Base-by-base conservation (phyloP, 148 eudicot genomes). In the Hydrangea macrophylla region DNA sequence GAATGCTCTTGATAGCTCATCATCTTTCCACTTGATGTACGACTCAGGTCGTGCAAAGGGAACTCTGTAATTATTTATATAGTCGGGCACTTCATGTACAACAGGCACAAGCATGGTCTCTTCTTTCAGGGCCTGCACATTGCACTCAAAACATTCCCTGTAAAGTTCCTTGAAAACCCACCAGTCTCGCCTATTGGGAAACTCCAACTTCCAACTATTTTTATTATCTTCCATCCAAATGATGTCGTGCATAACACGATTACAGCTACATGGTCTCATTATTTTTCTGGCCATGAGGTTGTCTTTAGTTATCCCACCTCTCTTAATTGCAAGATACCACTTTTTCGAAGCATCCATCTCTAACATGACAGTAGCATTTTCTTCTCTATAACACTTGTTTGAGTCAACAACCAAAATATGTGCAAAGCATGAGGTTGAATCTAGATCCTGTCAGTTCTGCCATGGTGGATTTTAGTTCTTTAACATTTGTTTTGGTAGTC, bases 171-270 rank as follows among this genome's bases (percentile, higher is more conserved):
- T 94, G 55, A 94, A 94, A 51, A 88, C 65, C 39, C 72, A 27
- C 98, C 98, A 94, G 45, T 94, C 96, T 60, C 76, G 82, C 70
- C 85, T 82, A 40, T 83, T 72, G 42, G 85, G 82, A 76, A n/a
- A 94, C 90, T 94, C 98, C 0, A 94, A 84, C 72, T 87, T 94
- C 92, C 86, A 94, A 60, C 81, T 79, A 54, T 70, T n/a, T n/a
- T n/a, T 55, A 60, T 82, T 65, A 55, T 90, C 96, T 5, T 58
- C 82, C 3, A 77, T 54, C 96, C 97, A 94, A 39, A 90, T 71
- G 20, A 80, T 69, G 45, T 85, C 89, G 62, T 81, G 87, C 30
- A 88, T 85, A 44, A 75, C 71, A 24, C 96, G 90, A 48, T 94
- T 90, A 25, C 69, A 71, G 39, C 80, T 44, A 65, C 75, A 65